Evolutionary conservation across 2,329 filamentous ascomycete species (phyloP).

Genomic region (Beauveria australis): DNA sequence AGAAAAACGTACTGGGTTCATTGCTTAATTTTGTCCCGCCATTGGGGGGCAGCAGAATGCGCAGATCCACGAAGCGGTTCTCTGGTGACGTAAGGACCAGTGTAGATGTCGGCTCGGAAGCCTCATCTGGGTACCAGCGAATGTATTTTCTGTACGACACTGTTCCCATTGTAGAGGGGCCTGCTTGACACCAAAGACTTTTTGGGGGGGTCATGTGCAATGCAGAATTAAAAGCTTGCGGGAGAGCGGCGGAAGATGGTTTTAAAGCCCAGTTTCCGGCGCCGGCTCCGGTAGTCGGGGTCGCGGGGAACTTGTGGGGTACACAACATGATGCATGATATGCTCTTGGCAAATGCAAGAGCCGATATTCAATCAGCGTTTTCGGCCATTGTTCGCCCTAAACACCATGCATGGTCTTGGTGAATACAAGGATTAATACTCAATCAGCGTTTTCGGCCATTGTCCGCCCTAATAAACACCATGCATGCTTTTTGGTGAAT

Average conservation of each 20-base stretch:
- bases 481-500: not conserved
- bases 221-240: not conserved
- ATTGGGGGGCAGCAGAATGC: constrained; percentile 35
- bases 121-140: constrained; percentile 43
- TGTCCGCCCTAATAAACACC: not conserved
- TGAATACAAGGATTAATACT: not conserved
- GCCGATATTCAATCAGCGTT: not conserved
- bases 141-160: constrained; percentile 54
- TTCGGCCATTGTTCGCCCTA: not conserved
- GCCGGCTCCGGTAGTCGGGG: constrained; percentile 4
- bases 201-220: not conserved
- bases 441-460: not conserved
- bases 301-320: constrained; percentile 6
- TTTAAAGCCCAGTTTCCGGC: constrained; percentile 4
- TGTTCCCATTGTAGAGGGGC: constrained; percentile 27
- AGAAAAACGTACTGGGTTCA: not conserved
- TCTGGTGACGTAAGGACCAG: constrained; percentile 54
- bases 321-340: not conserved
- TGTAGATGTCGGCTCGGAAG: constrained; percentile 55
- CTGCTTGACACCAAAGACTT: no score
- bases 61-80: constrained; percentile 53
- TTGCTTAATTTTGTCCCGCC: constrained; percentile 4
- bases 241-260: not conserved
- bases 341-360: not conserved
- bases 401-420: not conserved